phyloP scores from a whole-genome alignment of 176 grass and related monocot genomes.

The Melocanna baccifera region DNA sequence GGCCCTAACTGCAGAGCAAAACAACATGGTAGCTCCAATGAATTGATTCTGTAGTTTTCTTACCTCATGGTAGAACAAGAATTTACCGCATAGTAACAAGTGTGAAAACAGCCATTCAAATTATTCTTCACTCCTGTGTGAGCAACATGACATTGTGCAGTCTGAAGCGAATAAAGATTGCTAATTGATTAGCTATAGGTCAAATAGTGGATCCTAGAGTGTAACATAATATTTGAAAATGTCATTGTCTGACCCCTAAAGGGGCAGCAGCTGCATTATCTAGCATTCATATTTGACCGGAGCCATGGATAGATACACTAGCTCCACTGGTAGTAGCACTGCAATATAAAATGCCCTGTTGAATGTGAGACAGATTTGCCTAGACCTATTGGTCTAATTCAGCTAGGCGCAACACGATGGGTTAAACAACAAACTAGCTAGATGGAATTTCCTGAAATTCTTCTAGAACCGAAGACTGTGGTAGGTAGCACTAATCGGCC shows the following conservation, averaged over 20 bases:
- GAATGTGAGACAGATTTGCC: background rate
- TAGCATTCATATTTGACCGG: constrained; percentile 33
- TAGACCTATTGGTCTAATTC: background rate
- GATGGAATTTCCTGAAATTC: background rate
- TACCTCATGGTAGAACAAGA: background rate
- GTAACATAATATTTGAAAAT: background rate
- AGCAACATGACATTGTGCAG: constrained; percentile 14
- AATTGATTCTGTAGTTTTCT: background rate
- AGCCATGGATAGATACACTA: background rate
- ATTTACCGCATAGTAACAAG: constrained; percentile 13
- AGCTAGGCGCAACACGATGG: background rate
- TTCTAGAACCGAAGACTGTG: too few species aligned
- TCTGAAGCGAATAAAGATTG: constrained; percentile 35
- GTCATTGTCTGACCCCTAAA: constrained; percentile 37
- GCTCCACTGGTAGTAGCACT: background rate
- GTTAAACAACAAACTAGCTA: background rate
- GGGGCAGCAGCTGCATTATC: background rate
- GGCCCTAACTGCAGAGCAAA: background rate
- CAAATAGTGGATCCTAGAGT: constrained; percentile 11
- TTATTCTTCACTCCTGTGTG: background rate
- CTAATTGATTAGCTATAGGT: constrained; percentile 8
- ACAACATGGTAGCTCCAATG: background rate
- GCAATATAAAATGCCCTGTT: background rate
- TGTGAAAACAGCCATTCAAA: constrained; percentile 1
- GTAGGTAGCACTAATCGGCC: background rate